Percentiles rank a stretch among this genome's conserved stretches.
Evolutionary conservation across 768 basidiomycete genomes (phyloP).

Genomic region (Trametopsis cervina): DNA sequence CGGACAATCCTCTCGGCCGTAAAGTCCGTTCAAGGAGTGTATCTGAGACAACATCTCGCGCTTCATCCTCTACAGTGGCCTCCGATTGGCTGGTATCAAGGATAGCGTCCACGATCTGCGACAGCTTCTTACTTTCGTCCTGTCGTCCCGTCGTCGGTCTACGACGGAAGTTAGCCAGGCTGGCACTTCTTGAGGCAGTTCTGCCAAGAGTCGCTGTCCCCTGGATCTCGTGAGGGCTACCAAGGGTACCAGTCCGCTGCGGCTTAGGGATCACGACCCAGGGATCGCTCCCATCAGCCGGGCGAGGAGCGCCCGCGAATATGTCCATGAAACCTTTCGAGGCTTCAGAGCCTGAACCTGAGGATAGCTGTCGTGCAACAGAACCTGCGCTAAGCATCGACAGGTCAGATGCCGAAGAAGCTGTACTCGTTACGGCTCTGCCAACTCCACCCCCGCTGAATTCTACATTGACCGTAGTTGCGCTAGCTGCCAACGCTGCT

Average conservation of each 20-base stretch:
- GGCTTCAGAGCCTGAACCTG: conserved; percentile 10
- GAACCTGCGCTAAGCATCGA: conserved; percentile 2
- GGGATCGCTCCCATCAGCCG: conserved; percentile 41
- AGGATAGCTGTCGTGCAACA: conserved; percentile 8
- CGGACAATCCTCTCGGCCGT: conserved; percentile 76
- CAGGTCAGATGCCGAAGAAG: conserved; percentile 15
- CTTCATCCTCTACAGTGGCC: conserved; percentile 31
- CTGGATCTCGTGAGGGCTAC: conserved; percentile 6
- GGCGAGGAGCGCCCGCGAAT: conserved; percentile 80
- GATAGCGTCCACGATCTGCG: conserved; percentile 72
- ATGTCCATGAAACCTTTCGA: conserved; percentile 65
- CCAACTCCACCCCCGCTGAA: conserved; percentile 71
- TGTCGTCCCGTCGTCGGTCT: conserved; percentile 18
- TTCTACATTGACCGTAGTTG: conserved; percentile 94
- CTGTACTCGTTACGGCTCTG: conserved; percentile 43
- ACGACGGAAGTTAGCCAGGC: conserved; percentile 7
- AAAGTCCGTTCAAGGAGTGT: conserved; percentile 62
- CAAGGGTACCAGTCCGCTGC: conserved; percentile 2
- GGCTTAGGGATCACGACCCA: conserved; percentile 62
- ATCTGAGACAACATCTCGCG: conserved; percentile 21
- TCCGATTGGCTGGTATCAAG: conserved; percentile 43
- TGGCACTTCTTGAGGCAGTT: conserved; percentile 18
- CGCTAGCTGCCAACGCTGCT: conserved; percentile 79
- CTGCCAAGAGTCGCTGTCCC: conserved; percentile 19
- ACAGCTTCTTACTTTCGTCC: conserved; percentile 30